Percentiles rank a stretch among this genome's conserved stretches.
Evolutionary conservation across 1,284 basidiomycete species (phyloP).

Genomic region (Heterobasidion irregulare): DNA sequence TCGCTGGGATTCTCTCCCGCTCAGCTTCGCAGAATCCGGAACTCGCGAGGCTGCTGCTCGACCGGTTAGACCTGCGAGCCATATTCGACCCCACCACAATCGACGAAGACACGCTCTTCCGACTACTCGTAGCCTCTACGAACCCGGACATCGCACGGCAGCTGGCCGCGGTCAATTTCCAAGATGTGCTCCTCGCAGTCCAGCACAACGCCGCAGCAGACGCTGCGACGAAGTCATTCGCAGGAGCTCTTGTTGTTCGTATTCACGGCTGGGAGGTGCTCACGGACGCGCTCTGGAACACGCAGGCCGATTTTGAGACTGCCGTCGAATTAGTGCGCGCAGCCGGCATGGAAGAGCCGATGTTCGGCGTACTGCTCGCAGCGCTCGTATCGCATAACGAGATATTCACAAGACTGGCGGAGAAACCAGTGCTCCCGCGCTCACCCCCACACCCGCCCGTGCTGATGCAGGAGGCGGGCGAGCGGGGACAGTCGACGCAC

Average conservation of each 20-base stretch:
- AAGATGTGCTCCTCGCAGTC: slow-evolving; percentile 32
- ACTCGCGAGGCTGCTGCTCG: slow-evolving; percentile 33
- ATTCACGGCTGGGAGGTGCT: slow-evolving; percentile 53
- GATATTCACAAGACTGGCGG: slow-evolving; percentile 35
- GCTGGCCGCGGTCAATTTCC: slow-evolving; percentile 31
- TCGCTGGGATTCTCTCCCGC: slow-evolving; percentile 52
- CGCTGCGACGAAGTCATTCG: slow-evolving; percentile 31
- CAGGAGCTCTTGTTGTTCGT: slow-evolving; percentile 36
- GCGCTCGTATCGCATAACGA: slow-evolving; percentile 52
- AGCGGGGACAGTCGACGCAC: slow-evolving; percentile 24
- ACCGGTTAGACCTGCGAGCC: slow-evolving; percentile 39
- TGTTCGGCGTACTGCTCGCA: slow-evolving; percentile 63
- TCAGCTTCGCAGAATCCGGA: slow-evolving; percentile 54
- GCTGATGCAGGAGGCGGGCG: slow-evolving; percentile 15
- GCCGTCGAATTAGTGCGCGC: slow-evolving; percentile 47
- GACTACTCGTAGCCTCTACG: slow-evolving; percentile 50
- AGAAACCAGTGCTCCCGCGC: slow-evolving; percentile 30
- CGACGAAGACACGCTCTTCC: slow-evolving; percentile 45
- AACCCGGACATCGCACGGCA: slow-evolving; percentile 53
- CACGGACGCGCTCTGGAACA: slow-evolving; percentile 48
- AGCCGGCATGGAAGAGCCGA: slow-evolving; percentile 51
- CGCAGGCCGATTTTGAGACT: slow-evolving; percentile 37
- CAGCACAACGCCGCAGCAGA: slow-evolving; percentile 29
- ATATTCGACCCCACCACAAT: slow-evolving; percentile 47
- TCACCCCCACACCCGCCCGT: slow-evolving; percentile 22